phyloP scores from a whole-genome alignment of 805 yeast species.

The Candida alai region DNA sequence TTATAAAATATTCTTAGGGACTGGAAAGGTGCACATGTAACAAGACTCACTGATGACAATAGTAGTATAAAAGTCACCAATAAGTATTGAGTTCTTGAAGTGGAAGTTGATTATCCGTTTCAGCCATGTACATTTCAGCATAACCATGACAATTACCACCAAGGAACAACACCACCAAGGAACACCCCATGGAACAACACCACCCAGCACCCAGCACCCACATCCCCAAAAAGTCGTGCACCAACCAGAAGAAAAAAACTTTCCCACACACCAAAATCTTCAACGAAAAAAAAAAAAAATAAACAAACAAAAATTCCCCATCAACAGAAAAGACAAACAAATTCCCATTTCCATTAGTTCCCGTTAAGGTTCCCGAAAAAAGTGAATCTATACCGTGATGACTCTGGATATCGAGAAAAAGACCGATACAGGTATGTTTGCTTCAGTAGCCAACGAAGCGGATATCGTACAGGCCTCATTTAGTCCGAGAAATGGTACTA shows the following conservation, averaged over 20 bases:
- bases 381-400: slow-evolving; percentile 6
- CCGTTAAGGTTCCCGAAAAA: slow-evolving; percentile 3
- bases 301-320: slow-evolving; percentile 2
- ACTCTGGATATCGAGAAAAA: slow-evolving; percentile 8
- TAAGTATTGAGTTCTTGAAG: too few relatives aligned
- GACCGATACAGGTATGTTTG: slow-evolving; percentile 7
- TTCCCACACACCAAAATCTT: slow-evolving; percentile 1
- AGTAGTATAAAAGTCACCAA: too few relatives aligned
- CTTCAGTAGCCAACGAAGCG: not conserved
- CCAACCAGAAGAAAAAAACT: slow-evolving; percentile 7
- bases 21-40: too few relatives aligned
- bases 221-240: slow-evolving; percentile 4
- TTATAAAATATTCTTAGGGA: too few relatives aligned
- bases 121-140: too few relatives aligned
- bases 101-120: too few relatives aligned
- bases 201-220: too few relatives aligned
- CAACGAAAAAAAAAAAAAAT: slow-evolving; percentile 2
- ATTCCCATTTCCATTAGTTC: not conserved
- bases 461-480: not conserved
- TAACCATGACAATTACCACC: too few relatives aligned
- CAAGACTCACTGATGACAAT: too few relatives aligned
- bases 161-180: too few relatives aligned
- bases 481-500: slow-evolving; percentile 8
- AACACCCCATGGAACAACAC: too few relatives aligned
- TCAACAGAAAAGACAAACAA: slow-evolving; percentile 2